Evolutionary conservation across 306 rosid genomes (phyloP), one percentile per base, ranked within the genome.

Genomic region (Rosa rugosa): DNA sequence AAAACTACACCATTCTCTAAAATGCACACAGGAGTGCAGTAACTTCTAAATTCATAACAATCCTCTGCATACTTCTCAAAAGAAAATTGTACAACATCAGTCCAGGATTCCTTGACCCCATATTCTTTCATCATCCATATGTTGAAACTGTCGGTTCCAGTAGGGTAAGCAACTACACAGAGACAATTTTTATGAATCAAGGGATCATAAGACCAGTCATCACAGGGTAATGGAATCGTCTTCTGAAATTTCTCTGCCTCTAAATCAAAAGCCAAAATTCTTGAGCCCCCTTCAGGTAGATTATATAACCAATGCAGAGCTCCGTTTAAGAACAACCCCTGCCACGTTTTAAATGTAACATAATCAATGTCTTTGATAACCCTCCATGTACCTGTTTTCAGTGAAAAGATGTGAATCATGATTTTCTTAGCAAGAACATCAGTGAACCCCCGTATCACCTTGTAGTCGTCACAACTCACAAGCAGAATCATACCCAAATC

Each of bases 51-150:
- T 1, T 53, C 66, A 2, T 10, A 3, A 25, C 4, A 13, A 51
- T 17, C 8, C 2, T 27, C 31, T 27, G 7, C 10, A 31, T 5
- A 73, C 40, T 6, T 11, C 44, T 63, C 41, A 40, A 44, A 1
- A 22, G n/a, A 49, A n/a, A 57, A 74, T 57, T 13, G 5, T 4
- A 11, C 16, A 1, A 22, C 16, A 41, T 56, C 2, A 13, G 69
- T 8, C 77, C 68, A 56, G 23, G 77, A 74, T 4, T 74, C 53
- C 9, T 16, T 17, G 40, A 74, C 77, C 22, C 54, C 42, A 42
- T 56, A 57, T 25, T 74, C 69, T 67, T 74, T 57, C 78, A 57
- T 57, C 16, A 57, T 46, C 78, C 78, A 57, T 12, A 74, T 41
- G 8, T 20, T 20, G 62, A 20, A 6, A 54, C 11, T 54, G 23